Evolutionary conservation across 2,329 filamentous ascomycete genomes (phyloP), one percentile per base, ranked within the genome.

Genomic region (Ophiostoma tasmaniense): DNA sequence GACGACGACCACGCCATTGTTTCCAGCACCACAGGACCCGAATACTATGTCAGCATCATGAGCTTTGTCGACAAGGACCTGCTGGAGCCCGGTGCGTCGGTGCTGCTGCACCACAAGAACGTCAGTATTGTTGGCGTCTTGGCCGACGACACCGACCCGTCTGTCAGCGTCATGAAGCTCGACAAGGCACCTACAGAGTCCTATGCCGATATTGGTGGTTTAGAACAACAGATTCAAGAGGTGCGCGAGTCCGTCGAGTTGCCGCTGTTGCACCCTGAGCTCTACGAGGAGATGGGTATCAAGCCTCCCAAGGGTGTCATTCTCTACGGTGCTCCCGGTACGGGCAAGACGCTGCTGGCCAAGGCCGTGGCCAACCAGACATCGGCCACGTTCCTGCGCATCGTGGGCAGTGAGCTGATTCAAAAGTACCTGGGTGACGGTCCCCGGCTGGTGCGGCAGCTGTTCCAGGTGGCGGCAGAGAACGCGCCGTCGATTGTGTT

Each of bases 31-130:
- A 98, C 95, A 7, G 95, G 95, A 0, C 95, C 95, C 0, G 95
- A 99, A 79, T 99, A 97, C 85, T 99, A 98, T 79, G 95, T 99
- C 73, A 97, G 93, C 74, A 99, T 99, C 85, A 98, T 98, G 95
- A 97, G 94, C 68, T 99, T 99, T 76, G 95, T 99, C 73, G 95
- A 99, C 84, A 99, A 99, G 81, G 95, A 99, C 76, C 87, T 99
- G 3, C 85, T 99, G 61, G 95, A 99, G 80, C 95, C 95, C 1
- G 96, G 96, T 71, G 93, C 95, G 22, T 97, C 93, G 75, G 95
- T 99, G 66, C 83, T 99, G 66, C 83, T 99, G 70, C 95, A 99
- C 77, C 95, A 99, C 80, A 99, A 99, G 83, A 96, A 91, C 67
- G 94, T 98, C 67, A 97, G 94, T 59, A 96, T 99, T 62, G 95